phyloP scores from a whole-genome alignment of 225 moss, liverwort and hornwort genomes.

The Physcomitrium patens region DNA sequence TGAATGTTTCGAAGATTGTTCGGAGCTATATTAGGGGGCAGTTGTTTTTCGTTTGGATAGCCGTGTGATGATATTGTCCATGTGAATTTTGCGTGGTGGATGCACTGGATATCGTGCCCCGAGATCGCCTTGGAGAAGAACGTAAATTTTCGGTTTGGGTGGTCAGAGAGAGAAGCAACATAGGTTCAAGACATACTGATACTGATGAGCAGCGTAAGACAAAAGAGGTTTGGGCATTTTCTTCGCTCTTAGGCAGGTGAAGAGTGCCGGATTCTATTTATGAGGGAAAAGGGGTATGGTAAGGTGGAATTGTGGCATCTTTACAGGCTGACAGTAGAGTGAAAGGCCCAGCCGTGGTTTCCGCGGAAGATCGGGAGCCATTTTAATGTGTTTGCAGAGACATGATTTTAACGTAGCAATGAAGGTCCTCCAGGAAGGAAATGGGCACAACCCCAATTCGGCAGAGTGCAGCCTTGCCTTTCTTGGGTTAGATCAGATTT shows the following conservation, averaged over 20 bases:
- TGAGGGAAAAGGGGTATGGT: neutral
- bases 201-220: constrained; percentile 27
- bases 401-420: constrained; percentile 50
- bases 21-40: no score
- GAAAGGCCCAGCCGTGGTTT: neutral
- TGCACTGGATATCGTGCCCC: no score
- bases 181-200: neutral
- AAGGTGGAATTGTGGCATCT: neutral
- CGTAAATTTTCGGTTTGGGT: constrained; percentile 5
- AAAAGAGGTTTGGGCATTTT: constrained; percentile 25
- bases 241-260: constrained; percentile 29
- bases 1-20: no score
- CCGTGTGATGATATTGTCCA: no score
- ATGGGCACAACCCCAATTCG: constrained; percentile 46
- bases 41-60: no score
- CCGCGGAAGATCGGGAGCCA: neutral
- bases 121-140: neutral
- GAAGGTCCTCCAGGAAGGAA: constrained; percentile 50
- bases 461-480: constrained; percentile 42
- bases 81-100: no score
- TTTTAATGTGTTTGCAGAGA: constrained; percentile 38
- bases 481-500: constrained; percentile 73
- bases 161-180: constrained; percentile 2
- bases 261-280: constrained; percentile 21
- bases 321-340: constrained; percentile 16